phyloP scores from a whole-genome alignment of 352 stramenopile species.

The Pilasporangium apinafurcum region DNA sequence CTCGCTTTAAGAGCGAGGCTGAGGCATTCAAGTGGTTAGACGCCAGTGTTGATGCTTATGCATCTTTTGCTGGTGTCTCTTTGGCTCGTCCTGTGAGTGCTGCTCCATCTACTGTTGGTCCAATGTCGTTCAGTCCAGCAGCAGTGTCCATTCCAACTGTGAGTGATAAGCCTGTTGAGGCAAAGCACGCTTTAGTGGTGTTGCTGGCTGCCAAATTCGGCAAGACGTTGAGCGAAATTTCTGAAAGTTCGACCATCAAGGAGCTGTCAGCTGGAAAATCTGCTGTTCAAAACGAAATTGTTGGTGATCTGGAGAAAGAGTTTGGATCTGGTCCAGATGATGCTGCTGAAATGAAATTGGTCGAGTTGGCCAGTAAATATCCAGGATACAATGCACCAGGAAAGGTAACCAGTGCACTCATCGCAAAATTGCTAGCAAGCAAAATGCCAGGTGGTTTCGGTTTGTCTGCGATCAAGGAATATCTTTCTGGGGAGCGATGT shows the following conservation, averaged over 20 bases:
- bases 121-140: conserved; percentile 27
- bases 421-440: conserved; percentile 72
- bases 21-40: conserved; percentile 83
- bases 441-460: conserved; percentile 84
- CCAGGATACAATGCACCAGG: conserved; percentile 58
- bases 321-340: conserved; percentile 76
- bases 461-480: conserved; percentile 63
- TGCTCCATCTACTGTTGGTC: conserved; percentile 3
- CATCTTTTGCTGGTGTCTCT: conserved; percentile 63
- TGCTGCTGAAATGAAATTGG: conserved; percentile 69
- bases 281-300: conserved; percentile 86
- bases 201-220: conserved; percentile 73
- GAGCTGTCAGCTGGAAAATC: conserved; percentile 75
- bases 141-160: conserved; percentile 49
- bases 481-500: conserved; percentile 65
- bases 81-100: conserved; percentile 22
- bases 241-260: conserved; percentile 66
- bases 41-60: conserved; percentile 58
- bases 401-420: conserved; percentile 66
- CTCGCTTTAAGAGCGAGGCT: conserved; percentile 62
- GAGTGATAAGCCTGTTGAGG: conserved; percentile 51
- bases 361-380: conserved; percentile 65
- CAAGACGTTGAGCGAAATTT: conserved; percentile 64
- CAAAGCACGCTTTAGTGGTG: conserved; percentile 71
- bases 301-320: conserved; percentile 82